phyloP scores from a whole-genome alignment of 176 grass and related monocot species.

The Urochloa ruziziensis region DNA sequence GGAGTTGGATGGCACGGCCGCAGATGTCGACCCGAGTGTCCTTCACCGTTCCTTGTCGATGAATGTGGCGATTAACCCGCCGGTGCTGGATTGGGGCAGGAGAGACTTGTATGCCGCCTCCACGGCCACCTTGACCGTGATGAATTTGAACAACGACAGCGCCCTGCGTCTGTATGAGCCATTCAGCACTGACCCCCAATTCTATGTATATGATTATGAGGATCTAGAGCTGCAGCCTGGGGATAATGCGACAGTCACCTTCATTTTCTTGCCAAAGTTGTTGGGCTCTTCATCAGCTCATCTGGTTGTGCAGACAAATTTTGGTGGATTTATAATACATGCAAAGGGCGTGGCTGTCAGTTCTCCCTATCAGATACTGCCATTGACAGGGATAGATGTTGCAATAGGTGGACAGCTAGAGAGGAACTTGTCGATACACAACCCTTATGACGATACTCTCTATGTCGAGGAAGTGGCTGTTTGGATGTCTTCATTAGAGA shows the following conservation, averaged over 20 bases:
- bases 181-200: constrained; percentile 79
- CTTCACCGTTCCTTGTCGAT: constrained; percentile 47
- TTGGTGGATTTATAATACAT: constrained; percentile 90
- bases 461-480: constrained; percentile 70
- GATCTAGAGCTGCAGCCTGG: constrained; percentile 63
- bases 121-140: constrained; percentile 60
- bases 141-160: constrained; percentile 59
- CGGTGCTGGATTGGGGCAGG: constrained; percentile 78
- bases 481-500: constrained; percentile 72
- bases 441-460: constrained; percentile 76
- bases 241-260: constrained; percentile 59
- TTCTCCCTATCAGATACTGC: constrained; percentile 71
- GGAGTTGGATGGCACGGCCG: constrained; percentile 42
- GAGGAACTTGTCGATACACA: constrained; percentile 77
- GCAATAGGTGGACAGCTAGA: constrained; percentile 44
- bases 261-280: constrained; percentile 82
- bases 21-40: constrained; percentile 34
- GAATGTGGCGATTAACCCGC: constrained; percentile 68
- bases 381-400: constrained; percentile 60
- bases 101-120: constrained; percentile 65
- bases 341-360: constrained; percentile 65
- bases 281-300: constrained; percentile 67
- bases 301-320: constrained; percentile 82
- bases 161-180: constrained; percentile 66
- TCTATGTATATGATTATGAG: constrained; percentile 73